Conservation (phyloP, 2,329 filamentous ascomycete species). For the Piedraia hortae region DNA sequence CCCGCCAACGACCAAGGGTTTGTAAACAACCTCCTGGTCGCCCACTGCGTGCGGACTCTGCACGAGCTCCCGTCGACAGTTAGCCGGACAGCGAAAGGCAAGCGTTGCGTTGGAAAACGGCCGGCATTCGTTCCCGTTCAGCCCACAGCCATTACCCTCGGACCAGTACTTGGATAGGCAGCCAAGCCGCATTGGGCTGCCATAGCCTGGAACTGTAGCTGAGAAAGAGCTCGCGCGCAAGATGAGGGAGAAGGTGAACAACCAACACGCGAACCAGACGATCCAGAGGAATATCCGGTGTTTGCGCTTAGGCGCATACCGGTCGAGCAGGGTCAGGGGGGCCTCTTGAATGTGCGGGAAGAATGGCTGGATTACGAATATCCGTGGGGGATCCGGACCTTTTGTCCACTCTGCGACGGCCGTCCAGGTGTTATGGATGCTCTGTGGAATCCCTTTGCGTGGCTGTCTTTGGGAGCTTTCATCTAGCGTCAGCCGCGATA, state of each 20-base stretch:
- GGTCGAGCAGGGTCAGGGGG: conserved; percentile 35
- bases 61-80: conserved; percentile 36
- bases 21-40: conserved; percentile 30
- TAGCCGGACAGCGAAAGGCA: conserved; percentile 47
- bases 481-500: too few relatives aligned
- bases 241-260: conserved; percentile 40
- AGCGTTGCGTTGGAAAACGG: conserved; percentile 45
- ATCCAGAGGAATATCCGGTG: conserved; percentile 32
- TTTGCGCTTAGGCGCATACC: conserved; percentile 28
- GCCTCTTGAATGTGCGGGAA: conserved; percentile 39
- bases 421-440: too few relatives aligned
- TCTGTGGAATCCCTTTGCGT: too few relatives aligned
- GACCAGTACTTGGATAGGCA: conserved; percentile 45
- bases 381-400: conserved; percentile 21
- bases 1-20: conserved; percentile 27
- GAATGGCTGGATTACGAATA: conserved; percentile 23
- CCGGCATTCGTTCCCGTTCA: conserved; percentile 47
- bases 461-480: too few relatives aligned
- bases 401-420: conserved; percentile 19
- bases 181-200: conserved; percentile 33
- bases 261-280: conserved; percentile 36
- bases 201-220: conserved; percentile 38
- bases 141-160: conserved; percentile 40
- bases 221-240: conserved; percentile 33
- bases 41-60: conserved; percentile 53